These are phyloP conservation scores for Alternaria alternata DNA, from an alignment of 2,329 filamentous ascomycete species.

Conservation along the genomic window DNA sequence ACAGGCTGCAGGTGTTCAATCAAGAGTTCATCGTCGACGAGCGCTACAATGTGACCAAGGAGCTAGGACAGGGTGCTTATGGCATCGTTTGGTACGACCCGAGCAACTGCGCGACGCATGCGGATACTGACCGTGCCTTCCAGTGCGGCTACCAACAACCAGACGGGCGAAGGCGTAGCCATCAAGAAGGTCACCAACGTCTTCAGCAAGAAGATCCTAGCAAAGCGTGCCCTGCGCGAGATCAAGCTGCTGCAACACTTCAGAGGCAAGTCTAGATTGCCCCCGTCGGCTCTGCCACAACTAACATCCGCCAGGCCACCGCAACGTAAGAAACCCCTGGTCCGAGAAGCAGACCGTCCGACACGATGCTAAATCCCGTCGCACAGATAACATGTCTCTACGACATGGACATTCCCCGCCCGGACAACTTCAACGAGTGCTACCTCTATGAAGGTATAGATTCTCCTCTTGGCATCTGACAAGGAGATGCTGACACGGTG, in stretches of 20 bases:
- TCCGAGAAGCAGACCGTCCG: conserved; percentile 60
- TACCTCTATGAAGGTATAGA: conserved; percentile 92
- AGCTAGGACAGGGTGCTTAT: conserved; percentile 96
- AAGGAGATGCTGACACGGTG: conserved; percentile 29
- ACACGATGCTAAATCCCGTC: conserved; percentile 49
- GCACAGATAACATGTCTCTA: conserved; percentile 94
- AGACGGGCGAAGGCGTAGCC: conserved; percentile 91
- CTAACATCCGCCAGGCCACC: conserved; percentile 52
- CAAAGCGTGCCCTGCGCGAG: conserved; percentile 95
- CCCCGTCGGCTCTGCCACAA: conserved; percentile 6
- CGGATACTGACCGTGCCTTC: conserved; percentile 34
- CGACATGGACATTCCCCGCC: conserved; percentile 98
- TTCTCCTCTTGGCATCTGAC: not conserved
- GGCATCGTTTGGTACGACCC: conserved; percentile 90
- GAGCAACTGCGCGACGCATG: conserved; percentile 3
- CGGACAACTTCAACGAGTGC: conserved; percentile 98
- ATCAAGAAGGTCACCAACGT: conserved; percentile 99
- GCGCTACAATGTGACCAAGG: conserved; percentile 97
- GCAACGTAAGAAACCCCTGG: conserved; percentile 52
- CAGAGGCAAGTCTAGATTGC: conserved; percentile 58
- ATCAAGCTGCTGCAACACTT: conserved; percentile 99
- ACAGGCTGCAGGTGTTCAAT: conserved; percentile 73
- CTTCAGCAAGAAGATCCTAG: conserved; percentile 99
- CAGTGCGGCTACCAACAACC: conserved; percentile 90
- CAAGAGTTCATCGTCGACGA: conserved; percentile 99